Percentiles rank a stretch among this genome's conserved stretches.
Evolutionary conservation across 495 filamentous ascomycete species (phyloP).

Genomic region (Talaromyces proteolyticus): DNA sequence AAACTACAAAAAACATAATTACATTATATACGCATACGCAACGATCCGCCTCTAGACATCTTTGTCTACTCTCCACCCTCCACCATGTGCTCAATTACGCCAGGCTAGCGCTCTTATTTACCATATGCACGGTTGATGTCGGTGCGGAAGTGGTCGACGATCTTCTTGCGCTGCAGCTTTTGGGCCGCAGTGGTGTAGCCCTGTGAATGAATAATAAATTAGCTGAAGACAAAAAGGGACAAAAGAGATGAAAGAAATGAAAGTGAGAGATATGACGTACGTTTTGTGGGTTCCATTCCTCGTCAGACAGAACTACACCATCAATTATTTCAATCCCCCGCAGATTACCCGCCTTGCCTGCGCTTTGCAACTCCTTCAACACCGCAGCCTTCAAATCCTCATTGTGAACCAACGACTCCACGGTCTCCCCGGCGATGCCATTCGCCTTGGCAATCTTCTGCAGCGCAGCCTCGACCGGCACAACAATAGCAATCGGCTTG

Average conservation of each 20-base stretch:
- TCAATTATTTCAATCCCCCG: constrained; percentile 86
- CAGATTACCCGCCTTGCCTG: constrained; percentile 71
- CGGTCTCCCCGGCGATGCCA: constrained; percentile 58
- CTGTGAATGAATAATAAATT: constrained; percentile 16
- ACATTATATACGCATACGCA: constrained; percentile 1
- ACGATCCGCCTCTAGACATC: background rate
- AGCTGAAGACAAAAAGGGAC: background rate
- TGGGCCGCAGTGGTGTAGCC: constrained; percentile 50
- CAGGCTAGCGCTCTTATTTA: constrained; percentile 28
- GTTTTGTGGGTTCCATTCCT: constrained; percentile 97
- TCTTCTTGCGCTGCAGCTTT: constrained; percentile 52
- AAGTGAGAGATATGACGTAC: constrained; percentile 47
- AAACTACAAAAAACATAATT: constrained; percentile 5
- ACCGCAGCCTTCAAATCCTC: constrained; percentile 73
- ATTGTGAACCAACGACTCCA: constrained; percentile 80
- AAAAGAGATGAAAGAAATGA: background rate
- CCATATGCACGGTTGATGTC: constrained; percentile 45
- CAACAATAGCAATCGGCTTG: constrained; percentile 91
- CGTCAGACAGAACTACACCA: constrained; percentile 86
- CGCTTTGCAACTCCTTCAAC: constrained; percentile 73
- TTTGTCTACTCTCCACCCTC: background rate
- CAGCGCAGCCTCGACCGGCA: constrained; percentile 77
- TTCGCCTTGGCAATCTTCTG: constrained; percentile 76
- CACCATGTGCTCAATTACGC: too few relatives aligned
- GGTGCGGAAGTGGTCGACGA: constrained; percentile 35